These are phyloP conservation scores for Limonium bicolor DNA, from an alignment of 148 eudicot genomes.

Conservation along the genomic window DNA sequence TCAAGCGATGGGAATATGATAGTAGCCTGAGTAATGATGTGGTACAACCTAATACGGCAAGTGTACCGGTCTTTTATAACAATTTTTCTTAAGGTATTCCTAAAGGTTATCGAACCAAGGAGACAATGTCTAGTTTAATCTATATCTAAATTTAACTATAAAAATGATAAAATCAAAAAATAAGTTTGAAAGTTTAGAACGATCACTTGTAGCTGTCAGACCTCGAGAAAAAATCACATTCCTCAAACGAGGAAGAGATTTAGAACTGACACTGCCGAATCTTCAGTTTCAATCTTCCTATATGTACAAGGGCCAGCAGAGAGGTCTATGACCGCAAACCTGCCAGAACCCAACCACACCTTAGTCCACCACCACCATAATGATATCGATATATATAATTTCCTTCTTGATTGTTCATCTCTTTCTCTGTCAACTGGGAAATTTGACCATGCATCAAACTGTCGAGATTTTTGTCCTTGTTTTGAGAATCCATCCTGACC, in stretches of 20 bases:
- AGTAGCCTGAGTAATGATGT: no score
- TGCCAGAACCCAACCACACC: conserved; percentile 94
- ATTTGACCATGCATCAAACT: conserved; percentile 51
- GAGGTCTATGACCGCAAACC: conserved; percentile 92
- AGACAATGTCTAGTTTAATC: no score
- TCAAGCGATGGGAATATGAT: no score
- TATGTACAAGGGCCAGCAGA: conserved; percentile 98
- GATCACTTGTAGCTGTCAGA: conserved; percentile 22
- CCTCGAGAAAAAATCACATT: conserved; percentile 49
- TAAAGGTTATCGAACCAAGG: no score
- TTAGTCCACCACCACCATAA: conserved; percentile 97
- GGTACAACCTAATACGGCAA: no score
- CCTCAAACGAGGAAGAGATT: conserved; percentile 77
- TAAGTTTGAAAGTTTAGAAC: no score
- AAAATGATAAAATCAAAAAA: no score
- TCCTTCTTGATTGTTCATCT: conserved; percentile 82
- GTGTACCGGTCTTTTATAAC: no score
- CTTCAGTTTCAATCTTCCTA: conserved; percentile 98
- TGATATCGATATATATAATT: conserved; percentile 88
- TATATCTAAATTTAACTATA: no score
- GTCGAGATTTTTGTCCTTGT: conserved; percentile 67
- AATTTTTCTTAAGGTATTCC: no score
- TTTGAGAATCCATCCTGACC: conserved; percentile 95
- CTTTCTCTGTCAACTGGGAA: conserved; percentile 52
- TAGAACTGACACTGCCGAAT: conserved; percentile 88